Evolutionary conservation across 176 grass and related monocot genomes (phyloP).

Genomic region (Oryza punctata): DNA sequence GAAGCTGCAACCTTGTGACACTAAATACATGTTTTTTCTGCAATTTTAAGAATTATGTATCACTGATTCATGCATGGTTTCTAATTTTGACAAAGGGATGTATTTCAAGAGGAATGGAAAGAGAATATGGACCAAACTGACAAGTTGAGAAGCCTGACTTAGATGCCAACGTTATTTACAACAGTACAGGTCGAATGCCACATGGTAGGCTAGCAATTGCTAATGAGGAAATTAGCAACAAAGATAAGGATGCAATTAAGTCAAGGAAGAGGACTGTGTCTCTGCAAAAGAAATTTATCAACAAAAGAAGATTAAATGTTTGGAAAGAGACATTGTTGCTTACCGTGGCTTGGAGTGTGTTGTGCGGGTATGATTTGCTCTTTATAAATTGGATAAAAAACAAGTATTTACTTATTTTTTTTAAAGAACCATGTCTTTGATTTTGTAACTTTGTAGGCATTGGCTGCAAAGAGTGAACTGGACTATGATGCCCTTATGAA

Average conservation of each 20-base stretch:
- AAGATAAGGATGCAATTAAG: not conserved
- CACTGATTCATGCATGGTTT: too few relatives aligned
- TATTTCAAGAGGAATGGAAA: not conserved
- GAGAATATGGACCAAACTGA: not conserved
- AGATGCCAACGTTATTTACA: not conserved
- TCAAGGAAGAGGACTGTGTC: not conserved
- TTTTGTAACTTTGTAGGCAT: too few relatives aligned
- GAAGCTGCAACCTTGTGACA: too few relatives aligned
- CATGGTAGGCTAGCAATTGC: constrained; percentile 1
- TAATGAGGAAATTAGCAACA: not conserved
- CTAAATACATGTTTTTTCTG: too few relatives aligned
- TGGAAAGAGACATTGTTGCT: not conserved
- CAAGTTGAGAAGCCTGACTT: not conserved
- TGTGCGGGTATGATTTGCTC: not conserved
- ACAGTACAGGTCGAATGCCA: not conserved
- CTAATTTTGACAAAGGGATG: not conserved
- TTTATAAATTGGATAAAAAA: too few relatives aligned
- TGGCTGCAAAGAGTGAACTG: too few relatives aligned
- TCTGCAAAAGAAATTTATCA: not conserved
- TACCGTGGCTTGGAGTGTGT: not conserved
- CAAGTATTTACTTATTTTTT: too few relatives aligned
- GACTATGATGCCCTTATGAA: too few relatives aligned
- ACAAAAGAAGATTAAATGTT: not conserved
- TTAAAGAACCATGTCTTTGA: not conserved
- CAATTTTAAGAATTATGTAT: too few relatives aligned